phyloP scores from a whole-genome alignment of 768 basidiomycete genomes.

The Vararia minispora region DNA sequence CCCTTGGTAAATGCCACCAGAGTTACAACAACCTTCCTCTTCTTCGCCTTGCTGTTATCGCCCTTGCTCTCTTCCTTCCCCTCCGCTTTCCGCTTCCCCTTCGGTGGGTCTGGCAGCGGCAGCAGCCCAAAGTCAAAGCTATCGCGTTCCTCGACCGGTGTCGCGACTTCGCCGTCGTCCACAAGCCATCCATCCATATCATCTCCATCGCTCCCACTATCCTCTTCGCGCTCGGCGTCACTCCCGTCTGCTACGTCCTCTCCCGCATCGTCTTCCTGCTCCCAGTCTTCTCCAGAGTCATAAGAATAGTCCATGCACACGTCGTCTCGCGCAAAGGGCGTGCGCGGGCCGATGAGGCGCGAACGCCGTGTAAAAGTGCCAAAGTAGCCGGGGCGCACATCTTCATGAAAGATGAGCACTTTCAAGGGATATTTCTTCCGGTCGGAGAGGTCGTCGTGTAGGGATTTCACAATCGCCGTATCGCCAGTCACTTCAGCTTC shows the following conservation, averaged over 20 bases:
- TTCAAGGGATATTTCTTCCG: constrained; percentile 61
- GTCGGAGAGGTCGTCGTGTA: constrained; percentile 51
- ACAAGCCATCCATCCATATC: constrained; percentile 75
- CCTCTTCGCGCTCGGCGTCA: constrained; percentile 56
- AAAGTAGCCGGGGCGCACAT: constrained; percentile 84
- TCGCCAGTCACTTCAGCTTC: constrained; percentile 76
- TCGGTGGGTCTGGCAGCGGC: constrained; percentile 26
- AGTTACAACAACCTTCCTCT: constrained; percentile 65
- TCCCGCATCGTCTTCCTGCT: constrained; percentile 67
- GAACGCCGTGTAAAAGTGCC: constrained; percentile 91
- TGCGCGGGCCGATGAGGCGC: constrained; percentile 65
- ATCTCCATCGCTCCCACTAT: constrained; percentile 54
- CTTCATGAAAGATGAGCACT: constrained; percentile 72
- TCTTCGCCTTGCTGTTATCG: constrained; percentile 68
- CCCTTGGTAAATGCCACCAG: constrained; percentile 77
- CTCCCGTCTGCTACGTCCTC: constrained; percentile 57
- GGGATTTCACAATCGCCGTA: constrained; percentile 49
- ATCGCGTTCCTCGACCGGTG: constrained; percentile 30
- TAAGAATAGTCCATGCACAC: constrained; percentile 79
- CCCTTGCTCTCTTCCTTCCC: constrained; percentile 31
- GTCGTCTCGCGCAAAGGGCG: constrained; percentile 71
- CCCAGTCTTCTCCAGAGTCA: constrained; percentile 96
- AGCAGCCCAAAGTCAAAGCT: constrained; percentile 25
- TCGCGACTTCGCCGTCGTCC: constrained; percentile 39
- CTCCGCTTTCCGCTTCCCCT: constrained; percentile 53